Conservation (phyloP, 2,329 filamentous ascomycete species). For the Corinectria fuckeliana region DNA sequence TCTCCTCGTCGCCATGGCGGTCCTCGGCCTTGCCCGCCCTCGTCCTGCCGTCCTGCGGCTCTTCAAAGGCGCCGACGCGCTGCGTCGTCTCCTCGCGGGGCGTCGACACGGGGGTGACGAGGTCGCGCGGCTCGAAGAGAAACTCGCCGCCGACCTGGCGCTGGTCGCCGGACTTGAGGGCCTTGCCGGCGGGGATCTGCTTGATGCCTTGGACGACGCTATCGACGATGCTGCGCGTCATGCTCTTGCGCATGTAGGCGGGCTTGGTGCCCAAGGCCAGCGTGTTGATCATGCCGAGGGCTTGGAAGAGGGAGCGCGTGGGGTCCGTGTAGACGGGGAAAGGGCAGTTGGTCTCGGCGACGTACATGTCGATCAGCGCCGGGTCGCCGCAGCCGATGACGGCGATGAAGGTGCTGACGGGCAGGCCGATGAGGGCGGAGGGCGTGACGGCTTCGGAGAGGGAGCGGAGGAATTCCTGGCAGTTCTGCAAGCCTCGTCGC, state of each 20-base stretch:
- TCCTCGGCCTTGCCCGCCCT: slow-evolving; percentile 20
- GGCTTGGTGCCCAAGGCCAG: slow-evolving; percentile 65
- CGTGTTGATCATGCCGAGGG: slow-evolving; percentile 73
- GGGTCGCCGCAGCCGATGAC: slow-evolving; percentile 77
- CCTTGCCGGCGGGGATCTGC: slow-evolving; percentile 62
- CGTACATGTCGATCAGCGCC: slow-evolving; percentile 71
- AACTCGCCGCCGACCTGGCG: slow-evolving; percentile 80
- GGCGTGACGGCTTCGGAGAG: slow-evolving; percentile 65
- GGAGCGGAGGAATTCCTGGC: slow-evolving; percentile 74
- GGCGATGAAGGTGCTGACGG: slow-evolving; percentile 66
- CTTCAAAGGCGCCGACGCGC: slow-evolving; percentile 28
- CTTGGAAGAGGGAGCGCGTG: slow-evolving; percentile 67
- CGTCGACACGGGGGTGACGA: slow-evolving; percentile 53
- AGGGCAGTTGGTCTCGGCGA: slow-evolving; percentile 64
- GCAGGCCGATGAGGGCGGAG: slow-evolving; percentile 55
- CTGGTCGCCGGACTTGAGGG: slow-evolving; percentile 68
- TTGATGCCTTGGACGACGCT: slow-evolving; percentile 67
- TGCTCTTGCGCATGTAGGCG: slow-evolving; percentile 66
- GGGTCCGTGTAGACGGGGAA: slow-evolving; percentile 84
- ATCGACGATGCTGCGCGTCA: slow-evolving; percentile 56
- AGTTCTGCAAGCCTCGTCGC: slow-evolving; percentile 61
- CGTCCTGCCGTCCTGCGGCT: slow-evolving; percentile 7
- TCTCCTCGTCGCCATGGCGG: slow-evolving; percentile 53
- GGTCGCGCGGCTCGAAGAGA: slow-evolving; percentile 66
- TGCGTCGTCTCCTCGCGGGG: slow-evolving; percentile 46